phyloP scores from a whole-genome alignment of 2,329 filamentous ascomycete genomes.

The Xylaria multiplex region DNA sequence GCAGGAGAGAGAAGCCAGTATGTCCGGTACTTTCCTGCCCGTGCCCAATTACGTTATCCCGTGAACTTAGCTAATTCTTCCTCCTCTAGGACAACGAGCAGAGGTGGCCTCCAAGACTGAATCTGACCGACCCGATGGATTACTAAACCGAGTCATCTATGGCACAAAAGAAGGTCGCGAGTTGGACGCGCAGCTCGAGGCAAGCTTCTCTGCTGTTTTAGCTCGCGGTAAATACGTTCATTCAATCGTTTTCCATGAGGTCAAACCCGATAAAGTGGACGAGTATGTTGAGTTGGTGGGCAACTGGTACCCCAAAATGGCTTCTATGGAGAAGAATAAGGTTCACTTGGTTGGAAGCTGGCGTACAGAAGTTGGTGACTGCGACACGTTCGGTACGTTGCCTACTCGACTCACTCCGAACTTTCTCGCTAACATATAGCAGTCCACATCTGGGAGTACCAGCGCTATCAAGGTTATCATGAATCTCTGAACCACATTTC shows the following conservation, averaged over 20 bases:
- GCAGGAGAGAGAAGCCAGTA: conserved; percentile 89
- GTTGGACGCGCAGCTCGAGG: conserved; percentile 94
- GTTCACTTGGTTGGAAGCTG: conserved; percentile 97
- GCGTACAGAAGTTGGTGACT: conserved; percentile 97
- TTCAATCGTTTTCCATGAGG: conserved; percentile 95
- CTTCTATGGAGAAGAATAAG: conserved; percentile 84
- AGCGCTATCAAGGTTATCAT: conserved; percentile 96
- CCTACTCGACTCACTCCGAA: neutral
- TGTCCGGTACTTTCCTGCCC: conserved; percentile 53
- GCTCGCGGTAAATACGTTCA: conserved; percentile 98
- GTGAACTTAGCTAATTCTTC: conserved; percentile 55
- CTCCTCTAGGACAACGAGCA: conserved; percentile 66
- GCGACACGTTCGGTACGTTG: conserved; percentile 78
- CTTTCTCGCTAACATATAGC: conserved; percentile 34
- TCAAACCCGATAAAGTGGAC: conserved; percentile 94
- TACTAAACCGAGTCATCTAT: conserved; percentile 90
- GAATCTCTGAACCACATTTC: conserved; percentile 87
- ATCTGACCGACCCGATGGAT: conserved; percentile 72
- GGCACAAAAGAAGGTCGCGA: conserved; percentile 95
- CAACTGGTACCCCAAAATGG: conserved; percentile 91
- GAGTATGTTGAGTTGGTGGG: conserved; percentile 93
- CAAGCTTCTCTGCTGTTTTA: conserved; percentile 93
- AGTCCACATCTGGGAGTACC: conserved; percentile 99
- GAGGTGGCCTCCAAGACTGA: conserved; percentile 65
- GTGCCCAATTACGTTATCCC: conserved; percentile 50